These are phyloP conservation scores for Clarireedia monteithiana DNA, from an alignment of 2,329 filamentous ascomycete genomes.

Conservation along the genomic window DNA sequence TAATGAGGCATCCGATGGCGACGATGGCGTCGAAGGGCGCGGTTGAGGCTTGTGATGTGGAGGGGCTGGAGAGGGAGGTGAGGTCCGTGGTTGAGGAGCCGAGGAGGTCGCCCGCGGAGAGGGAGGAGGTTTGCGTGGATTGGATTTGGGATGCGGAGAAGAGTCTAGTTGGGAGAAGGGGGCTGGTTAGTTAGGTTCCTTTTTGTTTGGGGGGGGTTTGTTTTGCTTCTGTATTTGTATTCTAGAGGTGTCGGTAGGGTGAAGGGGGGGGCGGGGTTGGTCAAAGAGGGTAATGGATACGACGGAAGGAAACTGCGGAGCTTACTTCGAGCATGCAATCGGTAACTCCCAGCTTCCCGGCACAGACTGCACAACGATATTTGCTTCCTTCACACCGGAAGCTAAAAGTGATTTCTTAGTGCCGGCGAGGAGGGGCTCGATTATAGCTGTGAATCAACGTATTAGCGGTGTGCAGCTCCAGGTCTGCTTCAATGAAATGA, in stretches of 20 bases:
- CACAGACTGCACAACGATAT: conserved; percentile 84
- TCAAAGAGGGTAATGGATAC: neutral
- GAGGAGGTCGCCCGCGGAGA: conserved; percentile 67
- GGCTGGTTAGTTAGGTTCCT: neutral
- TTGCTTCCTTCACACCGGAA: conserved; percentile 76
- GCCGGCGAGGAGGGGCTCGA: conserved; percentile 75
- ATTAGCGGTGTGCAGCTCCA: conserved; percentile 1
- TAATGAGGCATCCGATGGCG: conserved; percentile 92
- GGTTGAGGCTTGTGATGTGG: conserved; percentile 34
- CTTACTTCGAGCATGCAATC: conserved; percentile 57
- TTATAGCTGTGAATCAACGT: conserved; percentile 47
- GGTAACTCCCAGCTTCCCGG: conserved; percentile 94
- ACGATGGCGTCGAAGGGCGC: conserved; percentile 87
- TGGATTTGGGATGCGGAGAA: conserved; percentile 84
- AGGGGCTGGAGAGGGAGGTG: conserved; percentile 37
- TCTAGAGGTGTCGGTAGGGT: conserved; percentile 29
- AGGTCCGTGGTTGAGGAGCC: conserved; percentile 62
- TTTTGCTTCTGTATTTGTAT: neutral
- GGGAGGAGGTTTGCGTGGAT: conserved; percentile 53
- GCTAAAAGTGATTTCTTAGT: conserved; percentile 69
- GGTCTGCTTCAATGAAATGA: neutral
- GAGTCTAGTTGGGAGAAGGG: conserved; percentile 44
- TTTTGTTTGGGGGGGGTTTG: neutral
- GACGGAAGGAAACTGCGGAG: neutral
- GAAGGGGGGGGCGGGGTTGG: conserved; percentile 12